Evolutionary conservation across 495 filamentous ascomycete genomes (phyloP).

Genomic region (Astrothelium subdiscretum): DNA sequence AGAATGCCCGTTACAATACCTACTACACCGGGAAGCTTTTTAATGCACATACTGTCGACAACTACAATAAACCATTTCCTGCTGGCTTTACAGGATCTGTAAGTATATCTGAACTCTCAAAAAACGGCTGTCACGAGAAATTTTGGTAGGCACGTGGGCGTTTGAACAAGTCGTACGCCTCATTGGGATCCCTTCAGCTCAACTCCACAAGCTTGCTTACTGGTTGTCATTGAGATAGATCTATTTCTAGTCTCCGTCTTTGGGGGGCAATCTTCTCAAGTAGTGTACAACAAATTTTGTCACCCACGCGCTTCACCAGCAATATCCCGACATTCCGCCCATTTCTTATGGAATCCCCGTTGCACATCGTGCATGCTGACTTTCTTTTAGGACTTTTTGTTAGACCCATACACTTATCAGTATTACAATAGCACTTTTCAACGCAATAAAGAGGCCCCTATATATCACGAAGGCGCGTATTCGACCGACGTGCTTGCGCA

Average conservation of each 20-base stretch:
- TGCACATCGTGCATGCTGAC: not conserved
- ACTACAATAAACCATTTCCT: conserved; percentile 35
- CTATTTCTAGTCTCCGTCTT: too few species aligned
- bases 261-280: too few species aligned
- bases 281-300: too few species aligned
- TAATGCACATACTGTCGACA: conserved; percentile 36
- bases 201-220: too few species aligned
- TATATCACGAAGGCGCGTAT: conserved; percentile 32
- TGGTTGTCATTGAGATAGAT: too few species aligned
- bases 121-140: too few species aligned
- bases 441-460: conserved; percentile 42
- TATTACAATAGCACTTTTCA: conserved; percentile 59
- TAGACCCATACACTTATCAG: conserved; percentile 61
- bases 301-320: too few species aligned
- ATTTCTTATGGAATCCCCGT: not conserved
- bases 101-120: too few species aligned
- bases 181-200: too few species aligned
- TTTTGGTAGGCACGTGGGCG: too few species aligned
- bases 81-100: conserved; percentile 44
- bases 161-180: too few species aligned
- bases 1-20: conserved; percentile 57
- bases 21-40: conserved; percentile 67
- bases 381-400: conserved; percentile 43
- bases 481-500: conserved; percentile 49
- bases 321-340: too few species aligned